phyloP scores from a whole-genome alignment of 2,329 filamentous ascomycete genomes.

The Onygenales sp. region DNA sequence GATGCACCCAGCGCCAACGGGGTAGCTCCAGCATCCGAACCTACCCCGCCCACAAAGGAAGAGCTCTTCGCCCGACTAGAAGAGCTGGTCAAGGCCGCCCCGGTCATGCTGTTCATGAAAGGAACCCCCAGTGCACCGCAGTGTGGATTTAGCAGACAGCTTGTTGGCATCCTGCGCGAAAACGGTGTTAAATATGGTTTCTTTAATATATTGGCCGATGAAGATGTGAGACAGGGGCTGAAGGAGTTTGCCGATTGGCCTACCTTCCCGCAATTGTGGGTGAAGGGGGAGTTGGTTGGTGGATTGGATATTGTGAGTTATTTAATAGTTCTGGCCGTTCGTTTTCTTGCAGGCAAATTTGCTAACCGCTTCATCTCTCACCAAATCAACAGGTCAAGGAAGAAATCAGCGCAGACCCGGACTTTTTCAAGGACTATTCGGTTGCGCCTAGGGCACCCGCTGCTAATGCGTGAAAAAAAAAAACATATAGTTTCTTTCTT shows the following conservation, averaged over 20 bases:
- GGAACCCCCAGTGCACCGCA: constrained; percentile 81
- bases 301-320: constrained; percentile 85
- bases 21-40: constrained; percentile 16
- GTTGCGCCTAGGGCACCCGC: constrained; percentile 30
- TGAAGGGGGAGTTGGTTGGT: constrained; percentile 80
- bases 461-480: constrained; percentile 10
- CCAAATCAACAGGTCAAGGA: constrained; percentile 67
- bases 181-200: constrained; percentile 93
- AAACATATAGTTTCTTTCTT: constrained; percentile 8
- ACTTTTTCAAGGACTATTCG: constrained; percentile 69
- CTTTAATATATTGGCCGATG: constrained; percentile 97
- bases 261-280: constrained; percentile 91
- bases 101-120: constrained; percentile 99
- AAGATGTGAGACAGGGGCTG: constrained; percentile 89
- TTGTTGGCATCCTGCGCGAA: constrained; percentile 79
- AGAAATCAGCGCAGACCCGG: constrained; percentile 71
- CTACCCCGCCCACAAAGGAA: constrained; percentile 59
- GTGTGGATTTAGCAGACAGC: constrained; percentile 86
- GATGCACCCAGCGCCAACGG: constrained; percentile 22
- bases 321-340: not conserved
- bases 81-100: constrained; percentile 86
- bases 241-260: constrained; percentile 99
- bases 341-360: constrained; percentile 1
- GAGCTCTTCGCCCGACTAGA: constrained; percentile 71
- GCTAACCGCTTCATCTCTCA: not conserved